Evolutionary conservation across 257 asterid genomes (phyloP).

Genomic region (Verbascum thapsus): DNA sequence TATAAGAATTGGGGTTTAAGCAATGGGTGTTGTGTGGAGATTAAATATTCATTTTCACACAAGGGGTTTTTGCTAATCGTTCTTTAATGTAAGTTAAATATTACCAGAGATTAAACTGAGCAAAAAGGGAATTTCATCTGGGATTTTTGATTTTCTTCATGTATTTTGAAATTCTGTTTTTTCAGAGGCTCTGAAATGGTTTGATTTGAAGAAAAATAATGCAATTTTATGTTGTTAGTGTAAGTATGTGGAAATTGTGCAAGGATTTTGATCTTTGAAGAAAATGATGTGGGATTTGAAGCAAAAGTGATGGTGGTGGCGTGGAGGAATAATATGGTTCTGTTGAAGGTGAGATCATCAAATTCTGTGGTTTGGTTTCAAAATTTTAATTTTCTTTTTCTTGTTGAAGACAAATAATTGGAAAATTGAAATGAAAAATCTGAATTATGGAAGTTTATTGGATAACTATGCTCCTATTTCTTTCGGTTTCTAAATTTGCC

Average conservation of each 20-base stretch:
- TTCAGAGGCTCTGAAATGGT: too few species aligned
- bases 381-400: too few species aligned
- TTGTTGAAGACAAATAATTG: slow-evolving; percentile 4
- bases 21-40: too few species aligned
- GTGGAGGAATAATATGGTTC: too few species aligned
- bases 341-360: slow-evolving; percentile 49
- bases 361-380: too few species aligned
- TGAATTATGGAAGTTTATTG: slow-evolving; percentile 16
- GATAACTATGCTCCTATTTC: too few species aligned
- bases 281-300: slow-evolving; percentile 37
- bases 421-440: slow-evolving; percentile 22
- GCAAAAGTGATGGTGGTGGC: slow-evolving; percentile 29
- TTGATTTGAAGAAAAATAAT: too few species aligned
- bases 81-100: too few species aligned
- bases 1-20: slow-evolving; percentile 95
- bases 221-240: too few species aligned
- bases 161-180: slow-evolving; percentile 38
- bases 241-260: slow-evolving; percentile 13
- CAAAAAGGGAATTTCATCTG: slow-evolving; percentile 9
- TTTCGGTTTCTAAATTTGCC: too few species aligned
- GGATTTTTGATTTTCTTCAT: slow-evolving; percentile 29
- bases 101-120: too few species aligned
- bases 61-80: slow-evolving; percentile 86
- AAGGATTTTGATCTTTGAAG: slow-evolving; percentile 30
- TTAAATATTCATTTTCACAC: slow-evolving; percentile 42